These are phyloP conservation scores for Globisporangium iwayamae DNA, from an alignment of 352 stramenopile species.

Conservation along the genomic window DNA sequence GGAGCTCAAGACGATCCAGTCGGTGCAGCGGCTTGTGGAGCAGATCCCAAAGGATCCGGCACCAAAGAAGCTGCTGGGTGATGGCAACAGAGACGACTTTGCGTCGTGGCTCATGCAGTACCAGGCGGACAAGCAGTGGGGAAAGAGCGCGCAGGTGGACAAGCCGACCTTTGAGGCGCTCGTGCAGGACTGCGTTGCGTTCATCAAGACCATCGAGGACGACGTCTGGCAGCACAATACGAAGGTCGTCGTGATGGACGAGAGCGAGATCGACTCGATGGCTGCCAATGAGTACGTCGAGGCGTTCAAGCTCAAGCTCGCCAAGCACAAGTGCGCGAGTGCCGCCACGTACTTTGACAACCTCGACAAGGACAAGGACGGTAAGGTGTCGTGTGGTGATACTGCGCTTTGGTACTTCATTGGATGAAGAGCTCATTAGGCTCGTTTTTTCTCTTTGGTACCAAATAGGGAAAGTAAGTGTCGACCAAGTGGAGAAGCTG, in stretches of 20 bases:
- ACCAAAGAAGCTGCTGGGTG: neutral
- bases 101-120: conserved; percentile 16
- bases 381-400: conserved; percentile 19
- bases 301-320: conserved; percentile 58
- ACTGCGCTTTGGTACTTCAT: neutral
- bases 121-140: conserved; percentile 14
- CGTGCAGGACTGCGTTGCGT: conserved; percentile 37
- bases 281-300: conserved; percentile 39
- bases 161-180: conserved; percentile 47
- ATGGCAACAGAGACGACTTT: neutral
- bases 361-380: conserved; percentile 65
- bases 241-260: conserved; percentile 36
- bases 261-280: conserved; percentile 21
- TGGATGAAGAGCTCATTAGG: neutral
- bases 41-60: conserved; percentile 24
- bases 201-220: conserved; percentile 43
- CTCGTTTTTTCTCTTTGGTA: neutral
- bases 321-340: conserved; percentile 50
- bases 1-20: conserved; percentile 54
- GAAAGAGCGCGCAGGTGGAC: conserved; percentile 23
- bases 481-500: conserved; percentile 40
- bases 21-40: conserved; percentile 49
- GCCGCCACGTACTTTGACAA: conserved; percentile 40
- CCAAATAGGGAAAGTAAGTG: conserved; percentile 33
- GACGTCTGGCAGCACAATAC: conserved; percentile 30